Evolutionary conservation across 2,329 filamentous ascomycete species (phyloP).

Genomic region (Fonsecaea nubica): DNA sequence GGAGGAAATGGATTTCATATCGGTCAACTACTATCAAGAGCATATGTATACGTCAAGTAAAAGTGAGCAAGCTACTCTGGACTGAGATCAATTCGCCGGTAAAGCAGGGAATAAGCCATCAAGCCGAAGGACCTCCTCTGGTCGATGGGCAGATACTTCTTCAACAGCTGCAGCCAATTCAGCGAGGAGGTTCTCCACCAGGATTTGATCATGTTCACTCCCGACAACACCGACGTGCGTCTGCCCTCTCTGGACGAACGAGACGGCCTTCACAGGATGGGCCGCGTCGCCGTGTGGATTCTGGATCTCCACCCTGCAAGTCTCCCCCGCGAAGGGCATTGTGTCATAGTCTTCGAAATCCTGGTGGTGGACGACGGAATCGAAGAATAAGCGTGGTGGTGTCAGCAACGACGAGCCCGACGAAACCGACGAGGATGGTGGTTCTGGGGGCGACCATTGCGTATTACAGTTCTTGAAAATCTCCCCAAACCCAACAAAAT

Average conservation of each 20-base stretch:
- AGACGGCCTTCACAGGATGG: constrained; percentile 66
- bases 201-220: constrained; percentile 56
- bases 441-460: constrained; percentile 48
- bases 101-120: background rate
- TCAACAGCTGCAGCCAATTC: background rate
- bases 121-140: background rate
- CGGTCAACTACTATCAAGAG: background rate
- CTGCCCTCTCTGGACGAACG: constrained; percentile 60
- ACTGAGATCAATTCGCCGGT: constrained; percentile 1
- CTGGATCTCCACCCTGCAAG: constrained; percentile 62
- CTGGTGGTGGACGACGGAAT: constrained; percentile 63
- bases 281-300: constrained; percentile 65
- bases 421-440: constrained; percentile 25
- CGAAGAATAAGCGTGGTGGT: constrained; percentile 52
- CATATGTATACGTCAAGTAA: background rate
- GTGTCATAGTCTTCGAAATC: constrained; percentile 67
- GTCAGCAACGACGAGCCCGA: too few relatives aligned
- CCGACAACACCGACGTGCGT: constrained; percentile 66
- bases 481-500: constrained; percentile 62
- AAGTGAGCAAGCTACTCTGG: background rate
- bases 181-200: background rate
- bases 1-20: background rate
- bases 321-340: constrained; percentile 47
- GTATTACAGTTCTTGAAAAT: constrained; percentile 57
- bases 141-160: background rate